Base-by-base conservation (phyloP, 345 rosid species). In the Pistacia atlantica region DNA sequence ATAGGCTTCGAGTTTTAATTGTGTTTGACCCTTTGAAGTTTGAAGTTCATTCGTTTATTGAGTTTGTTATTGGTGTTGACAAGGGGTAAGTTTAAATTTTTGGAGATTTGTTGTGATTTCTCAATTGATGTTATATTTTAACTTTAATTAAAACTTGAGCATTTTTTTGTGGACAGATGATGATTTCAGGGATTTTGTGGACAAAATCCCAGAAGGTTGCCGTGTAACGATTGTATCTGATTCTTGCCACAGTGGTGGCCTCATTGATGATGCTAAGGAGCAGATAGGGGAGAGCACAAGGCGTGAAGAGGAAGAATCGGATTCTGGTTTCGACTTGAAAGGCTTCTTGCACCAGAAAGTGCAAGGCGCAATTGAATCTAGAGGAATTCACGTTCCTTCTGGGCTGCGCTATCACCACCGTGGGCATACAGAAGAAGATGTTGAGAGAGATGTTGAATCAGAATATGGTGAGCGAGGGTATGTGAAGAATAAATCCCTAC, bases 211-310 rank as follows among this genome's bases (percentile, higher is more conserved):
- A 4, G 76, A 79, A 46, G 97, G 92, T 37, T 87, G 90, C 70
- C 77, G 76, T 66, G 71, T 95, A 57, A 93, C 98, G 33, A 79
- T 95, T 66, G 94, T 95, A 48, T 92, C 98, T 14, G 99, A 95
- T 77, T 91, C 99, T 60, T 95, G 98, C 79, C 98, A 95, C 55
- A 95, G 99, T 56, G 99, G 98, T 8, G 99, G 99, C 5, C 93
- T 95, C 55, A 93, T 95, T 6, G 98, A 93, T 68, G 91, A 92
- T 79, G 90, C 99, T 73, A 91, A 93, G 65, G 99, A 96, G 84
- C 98, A 96, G 80, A 93, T 96, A 12, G 98, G 99, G 55, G 94
- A 95, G 77, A 95, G 99, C 89, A 89, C 92, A 6, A 89, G 78
- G 81, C 79, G 37, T 0, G 76, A 69, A 55, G 76, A 80, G 54